Base-by-base conservation (phyloP, 257 asterid species). In the Fraxinus anomala region DNA sequence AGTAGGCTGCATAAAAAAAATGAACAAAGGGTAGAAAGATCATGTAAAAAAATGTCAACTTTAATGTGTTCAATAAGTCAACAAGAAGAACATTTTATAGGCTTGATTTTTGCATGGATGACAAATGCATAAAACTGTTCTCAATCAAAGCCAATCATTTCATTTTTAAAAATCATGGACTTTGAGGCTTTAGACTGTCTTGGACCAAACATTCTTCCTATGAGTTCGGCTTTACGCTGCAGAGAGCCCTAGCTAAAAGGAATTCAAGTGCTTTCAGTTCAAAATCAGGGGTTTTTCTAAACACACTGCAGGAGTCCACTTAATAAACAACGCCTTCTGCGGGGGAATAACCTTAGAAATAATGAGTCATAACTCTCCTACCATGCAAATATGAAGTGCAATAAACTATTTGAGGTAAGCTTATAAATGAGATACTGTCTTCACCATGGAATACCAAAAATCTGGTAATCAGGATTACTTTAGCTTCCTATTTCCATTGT, bases 161-260 rank as follows among this genome's bases (percentile, higher is more conserved):
- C 39, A 72, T 74, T 67, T 51, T 31, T 30, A 56, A 23, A 56
- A 56, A 56, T 23, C 67, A 56, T 7, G 26, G 28, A 56, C 23
- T 10, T 56, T 21, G 65, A 54, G 12, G 70, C 65, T 37, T 76
- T 44, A 30, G 70, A 30, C 16, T 70, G 59, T 74, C 61, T 54
- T 39, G 36, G 16, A 73, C 63, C n/a, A 67, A 66, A 36, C 30
- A 70, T 14, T 69, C 59, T 66, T 68, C 77, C 34, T 26, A 44
- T 40, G 70, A 67, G 30, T 67, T 66, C 56, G 72, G 28, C 44
- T 72, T 67, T 34, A 30, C 73, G 73, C 67, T 66, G 11, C 63
- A 26, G 11, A 30, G 39, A 81, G 66, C 65, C 71, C 77, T 70
- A 42, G 51, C 68, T 49, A 70, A 21, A 78, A 71, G n/a, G 66